Evolutionary conservation across 352 stramenopile species (phyloP).

Genomic region (Phytophthora agathidicida): DNA sequence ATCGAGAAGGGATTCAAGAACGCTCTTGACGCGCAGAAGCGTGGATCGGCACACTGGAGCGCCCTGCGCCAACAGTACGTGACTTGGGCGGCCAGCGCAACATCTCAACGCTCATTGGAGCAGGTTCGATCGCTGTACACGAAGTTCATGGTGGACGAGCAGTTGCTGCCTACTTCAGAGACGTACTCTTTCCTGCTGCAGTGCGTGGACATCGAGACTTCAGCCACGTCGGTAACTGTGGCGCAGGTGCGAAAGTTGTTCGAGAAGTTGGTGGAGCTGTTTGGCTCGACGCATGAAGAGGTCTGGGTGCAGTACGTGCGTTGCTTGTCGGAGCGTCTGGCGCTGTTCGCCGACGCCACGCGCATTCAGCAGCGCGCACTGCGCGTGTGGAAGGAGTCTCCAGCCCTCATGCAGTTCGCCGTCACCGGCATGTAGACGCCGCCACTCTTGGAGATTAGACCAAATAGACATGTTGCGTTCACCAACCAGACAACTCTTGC

Average conservation of each 20-base stretch:
- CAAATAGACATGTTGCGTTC: slow-evolving; percentile 32
- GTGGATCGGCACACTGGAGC: slow-evolving; percentile 61
- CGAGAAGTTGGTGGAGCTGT: slow-evolving; percentile 86
- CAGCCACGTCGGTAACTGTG: slow-evolving; percentile 38
- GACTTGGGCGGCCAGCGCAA: slow-evolving; percentile 49
- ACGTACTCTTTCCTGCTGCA: slow-evolving; percentile 72
- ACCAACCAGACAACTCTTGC: neutral
- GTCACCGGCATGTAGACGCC: slow-evolving; percentile 32
- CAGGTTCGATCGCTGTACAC: slow-evolving; percentile 63
- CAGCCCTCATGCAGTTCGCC: slow-evolving; percentile 57
- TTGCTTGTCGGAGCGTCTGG: slow-evolving; percentile 36
- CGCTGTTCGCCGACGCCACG: slow-evolving; percentile 68
- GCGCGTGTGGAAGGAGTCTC: slow-evolving; percentile 69
- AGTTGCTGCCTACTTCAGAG: slow-evolving; percentile 62
- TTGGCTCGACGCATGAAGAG: slow-evolving; percentile 58
- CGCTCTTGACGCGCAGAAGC: slow-evolving; percentile 50
- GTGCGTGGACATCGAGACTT: slow-evolving; percentile 79
- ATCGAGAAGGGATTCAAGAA: slow-evolving; percentile 61
- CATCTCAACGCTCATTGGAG: slow-evolving; percentile 35
- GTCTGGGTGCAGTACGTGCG: slow-evolving; percentile 79
- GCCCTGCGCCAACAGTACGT: slow-evolving; percentile 69
- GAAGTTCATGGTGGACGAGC: slow-evolving; percentile 68
- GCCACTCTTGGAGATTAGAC: slow-evolving; percentile 12
- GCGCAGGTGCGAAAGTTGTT: slow-evolving; percentile 68
- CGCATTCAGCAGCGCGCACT: slow-evolving; percentile 72